phyloP scores from a whole-genome alignment of 768 basidiomycete species.

The Boletus vinaceobasis region DNA sequence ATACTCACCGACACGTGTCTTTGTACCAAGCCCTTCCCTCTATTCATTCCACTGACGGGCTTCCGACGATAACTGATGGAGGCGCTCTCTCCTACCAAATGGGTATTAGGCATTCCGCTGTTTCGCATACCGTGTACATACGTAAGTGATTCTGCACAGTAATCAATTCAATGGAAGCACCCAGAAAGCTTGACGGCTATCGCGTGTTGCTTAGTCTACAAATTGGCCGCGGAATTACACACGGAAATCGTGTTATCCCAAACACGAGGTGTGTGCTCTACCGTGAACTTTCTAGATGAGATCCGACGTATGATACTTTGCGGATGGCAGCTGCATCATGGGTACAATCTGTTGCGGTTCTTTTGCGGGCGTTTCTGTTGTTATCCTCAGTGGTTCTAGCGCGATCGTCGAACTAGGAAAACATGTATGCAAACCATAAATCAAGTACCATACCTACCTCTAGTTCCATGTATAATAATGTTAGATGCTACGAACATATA shows the following conservation, averaged over 20 bases:
- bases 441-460: conserved; percentile 4
- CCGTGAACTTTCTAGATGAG: conserved; percentile 8
- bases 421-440: conserved; percentile 1
- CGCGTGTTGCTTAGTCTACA: conserved; percentile 13
- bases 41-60: conserved; percentile 2
- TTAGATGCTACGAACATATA: conserved; percentile 9
- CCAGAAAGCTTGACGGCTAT: conserved; percentile 14
- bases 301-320: conserved; percentile 7
- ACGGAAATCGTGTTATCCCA: conserved; percentile 5
- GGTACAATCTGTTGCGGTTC: neutral
- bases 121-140: neutral
- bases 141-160: conserved; percentile 6
- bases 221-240: conserved; percentile 25
- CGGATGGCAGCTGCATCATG: neutral
- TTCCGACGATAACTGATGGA: neutral
- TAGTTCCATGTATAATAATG: conserved; percentile 17
- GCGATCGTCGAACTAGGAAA: neutral
- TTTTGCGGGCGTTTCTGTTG: neutral
- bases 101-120: conserved; percentile 1
- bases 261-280: conserved; percentile 10
- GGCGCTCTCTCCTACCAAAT: conserved; percentile 3
- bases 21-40: neutral
- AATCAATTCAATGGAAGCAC: conserved; percentile 9
- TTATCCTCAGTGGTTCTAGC: neutral
- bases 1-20: conserved; percentile 8